Conservation (phyloP, 305 asterid genomes). For the Fraxinus xanthoxyloides region DNA sequence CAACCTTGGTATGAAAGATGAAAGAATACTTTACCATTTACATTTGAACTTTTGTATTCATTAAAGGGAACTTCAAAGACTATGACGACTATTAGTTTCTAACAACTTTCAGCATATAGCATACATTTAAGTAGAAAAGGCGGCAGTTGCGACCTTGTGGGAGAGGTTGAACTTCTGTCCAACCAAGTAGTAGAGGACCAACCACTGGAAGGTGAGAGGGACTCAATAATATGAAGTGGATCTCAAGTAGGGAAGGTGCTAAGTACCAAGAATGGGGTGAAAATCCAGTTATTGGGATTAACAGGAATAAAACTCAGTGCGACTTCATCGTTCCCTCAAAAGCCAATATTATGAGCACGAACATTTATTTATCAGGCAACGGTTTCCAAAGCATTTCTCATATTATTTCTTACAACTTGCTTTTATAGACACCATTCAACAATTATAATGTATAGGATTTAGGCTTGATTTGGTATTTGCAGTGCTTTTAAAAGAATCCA, state of each 20-base stretch:
- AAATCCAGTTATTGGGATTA: neutral
- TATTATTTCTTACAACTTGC: no score
- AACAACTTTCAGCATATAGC: slow-evolving; percentile 27
- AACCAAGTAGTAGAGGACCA: slow-evolving; percentile 53
- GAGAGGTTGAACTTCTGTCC: slow-evolving; percentile 83
- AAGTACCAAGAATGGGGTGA: neutral
- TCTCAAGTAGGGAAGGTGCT: no score
- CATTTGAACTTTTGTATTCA: neutral
- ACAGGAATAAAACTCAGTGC: neutral
- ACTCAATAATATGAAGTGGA: neutral
- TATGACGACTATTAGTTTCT: neutral
- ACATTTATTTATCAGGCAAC: no score
- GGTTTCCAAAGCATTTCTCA: no score
- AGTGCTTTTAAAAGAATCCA: no score
- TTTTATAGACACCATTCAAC: no score
- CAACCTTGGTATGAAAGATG: neutral
- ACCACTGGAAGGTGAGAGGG: neutral
- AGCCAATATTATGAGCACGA: no score
- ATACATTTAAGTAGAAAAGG: slow-evolving; percentile 34
- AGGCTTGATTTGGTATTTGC: no score
- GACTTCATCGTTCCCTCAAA: no score
- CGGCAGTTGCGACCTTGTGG: slow-evolving; percentile 29
- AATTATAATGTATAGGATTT: no score
- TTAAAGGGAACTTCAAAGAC: neutral
- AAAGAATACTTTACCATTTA: neutral